phyloP scores from a whole-genome alignment of 2,329 filamentous ascomycete genomes.

The Pseudopyrenochaeta lycopersici region DNA sequence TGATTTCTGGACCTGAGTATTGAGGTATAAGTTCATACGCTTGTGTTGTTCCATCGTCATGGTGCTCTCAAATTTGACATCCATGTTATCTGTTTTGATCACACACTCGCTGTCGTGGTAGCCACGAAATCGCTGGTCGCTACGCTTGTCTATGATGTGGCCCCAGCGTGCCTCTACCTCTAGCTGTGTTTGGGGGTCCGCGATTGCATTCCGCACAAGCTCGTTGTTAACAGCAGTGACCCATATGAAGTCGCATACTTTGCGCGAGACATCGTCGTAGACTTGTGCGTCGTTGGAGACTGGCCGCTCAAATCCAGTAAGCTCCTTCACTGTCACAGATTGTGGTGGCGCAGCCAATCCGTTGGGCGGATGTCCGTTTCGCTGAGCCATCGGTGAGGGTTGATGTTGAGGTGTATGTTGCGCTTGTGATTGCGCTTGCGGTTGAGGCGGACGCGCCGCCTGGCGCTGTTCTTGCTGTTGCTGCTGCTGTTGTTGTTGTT shows the following conservation, averaged over 20 bases:
- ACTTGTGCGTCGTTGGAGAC: conserved; percentile 74
- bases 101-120: conserved; percentile 68
- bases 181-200: conserved; percentile 71
- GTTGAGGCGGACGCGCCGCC: conserved; percentile 21
- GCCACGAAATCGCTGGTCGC: conserved; percentile 73
- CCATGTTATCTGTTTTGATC: conserved; percentile 28
- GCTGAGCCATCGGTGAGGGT: conserved; percentile 20
- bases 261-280: conserved; percentile 76
- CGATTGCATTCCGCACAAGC: conserved; percentile 63
- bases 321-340: conserved; percentile 16
- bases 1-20: conserved; percentile 70
- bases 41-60: conserved; percentile 96
- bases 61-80: conserved; percentile 76
- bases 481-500: conserved; percentile 32
- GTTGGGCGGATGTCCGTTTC: conserved; percentile 27
- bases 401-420: conserved; percentile 26
- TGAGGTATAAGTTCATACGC: conserved; percentile 84
- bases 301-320: conserved; percentile 60
- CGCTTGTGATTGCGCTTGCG: conserved; percentile 23
- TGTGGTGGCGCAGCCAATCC: conserved; percentile 17
- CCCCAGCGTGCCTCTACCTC: conserved; percentile 97
- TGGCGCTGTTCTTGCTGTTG: conserved; percentile 33
- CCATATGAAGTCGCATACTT: conserved; percentile 84
- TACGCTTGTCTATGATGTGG: conserved; percentile 74
- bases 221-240: conserved; percentile 72